Conservation (phyloP, 257 asterid species). For the Scutellaria galericulata region DNA sequence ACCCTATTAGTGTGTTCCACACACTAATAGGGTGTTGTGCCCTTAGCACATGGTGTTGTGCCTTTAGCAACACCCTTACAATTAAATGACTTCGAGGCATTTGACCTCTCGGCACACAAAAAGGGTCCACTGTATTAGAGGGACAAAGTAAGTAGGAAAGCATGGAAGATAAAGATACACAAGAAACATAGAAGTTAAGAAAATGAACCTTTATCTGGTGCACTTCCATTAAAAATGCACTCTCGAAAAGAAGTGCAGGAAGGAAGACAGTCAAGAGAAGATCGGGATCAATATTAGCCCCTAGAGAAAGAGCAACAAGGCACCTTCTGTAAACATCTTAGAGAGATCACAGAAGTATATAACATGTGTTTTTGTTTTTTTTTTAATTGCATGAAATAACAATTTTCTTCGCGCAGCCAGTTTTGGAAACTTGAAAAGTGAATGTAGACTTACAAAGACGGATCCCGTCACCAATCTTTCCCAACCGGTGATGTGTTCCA, state of each 20-base stretch:
- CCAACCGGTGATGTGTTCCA: slow-evolving; percentile 76
- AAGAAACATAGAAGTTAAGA: slow-evolving; percentile 2
- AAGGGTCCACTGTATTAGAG: neutral
- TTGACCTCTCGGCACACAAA: slow-evolving; percentile 21
- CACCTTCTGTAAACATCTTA: slow-evolving; percentile 29
- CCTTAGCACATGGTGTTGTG: too few species aligned
- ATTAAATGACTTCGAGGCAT: slow-evolving; percentile 14
- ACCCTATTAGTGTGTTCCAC: too few species aligned
- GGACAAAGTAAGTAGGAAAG: slow-evolving; percentile 14
- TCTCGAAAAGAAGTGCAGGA: slow-evolving; percentile 98
- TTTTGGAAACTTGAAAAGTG: neutral
- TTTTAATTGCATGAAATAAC: slow-evolving; percentile 6
- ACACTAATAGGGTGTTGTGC: too few species aligned
- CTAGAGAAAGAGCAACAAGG: slow-evolving; percentile 42
- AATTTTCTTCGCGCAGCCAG: neutral
- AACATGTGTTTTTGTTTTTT: slow-evolving; percentile 13
- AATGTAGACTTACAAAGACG: slow-evolving; percentile 75
- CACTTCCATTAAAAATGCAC: slow-evolving; percentile 92
- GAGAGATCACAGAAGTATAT: slow-evolving; percentile 5
- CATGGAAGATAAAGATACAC: slow-evolving; percentile 10
- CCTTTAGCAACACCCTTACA: too few species aligned
- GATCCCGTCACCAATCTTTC: slow-evolving; percentile 88
- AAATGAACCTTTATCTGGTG: slow-evolving; percentile 93
- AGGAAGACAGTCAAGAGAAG: slow-evolving; percentile 97
- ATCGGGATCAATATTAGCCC: slow-evolving; percentile 94